Evolutionary conservation across 2,329 filamentous ascomycete genomes (phyloP).

Genomic region (Paraphaeosphaeria minitans): DNA sequence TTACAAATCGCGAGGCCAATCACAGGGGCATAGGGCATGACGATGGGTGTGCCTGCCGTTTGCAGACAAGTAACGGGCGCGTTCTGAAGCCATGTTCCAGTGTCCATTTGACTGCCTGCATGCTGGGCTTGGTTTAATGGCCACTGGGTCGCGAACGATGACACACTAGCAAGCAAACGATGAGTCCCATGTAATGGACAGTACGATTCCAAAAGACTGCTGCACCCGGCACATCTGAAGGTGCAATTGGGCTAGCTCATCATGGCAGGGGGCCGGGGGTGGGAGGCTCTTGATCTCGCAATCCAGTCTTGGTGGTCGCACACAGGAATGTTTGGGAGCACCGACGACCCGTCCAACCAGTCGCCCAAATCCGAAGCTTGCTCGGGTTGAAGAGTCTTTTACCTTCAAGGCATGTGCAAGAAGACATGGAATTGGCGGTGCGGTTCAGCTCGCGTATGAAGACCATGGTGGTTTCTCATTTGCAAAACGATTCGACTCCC

Average conservation of each 20-base stretch:
- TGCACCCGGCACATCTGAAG: not conserved
- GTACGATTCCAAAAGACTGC: not conserved
- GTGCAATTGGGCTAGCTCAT: not conserved
- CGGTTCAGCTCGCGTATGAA: not conserved
- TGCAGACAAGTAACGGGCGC: slow-evolving; percentile 4
- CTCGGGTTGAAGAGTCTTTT: not conserved
- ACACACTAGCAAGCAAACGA: not conserved
- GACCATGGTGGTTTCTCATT: not conserved
- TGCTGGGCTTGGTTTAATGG: not conserved
- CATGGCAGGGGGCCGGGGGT: not conserved
- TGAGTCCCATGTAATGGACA: not conserved
- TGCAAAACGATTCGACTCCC: not conserved
- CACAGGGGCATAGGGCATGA: not conserved
- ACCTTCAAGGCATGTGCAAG: slow-evolving; percentile 5
- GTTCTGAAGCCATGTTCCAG: slow-evolving; percentile 2
- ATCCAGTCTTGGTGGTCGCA: not conserved
- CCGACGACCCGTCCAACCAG: not conserved
- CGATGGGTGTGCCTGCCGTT: slow-evolving; percentile 4
- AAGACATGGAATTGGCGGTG: not conserved
- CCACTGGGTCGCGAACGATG: not conserved
- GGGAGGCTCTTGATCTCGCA: not conserved
- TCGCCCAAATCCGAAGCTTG: not conserved
- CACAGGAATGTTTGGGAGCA: not conserved
- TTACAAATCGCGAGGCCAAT: not conserved
- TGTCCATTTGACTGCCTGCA: not conserved